A percentile compares a stretch with the other conserved stretches of the same genome.
phyloP scores from a whole-genome alignment of 208 protist genomes.

The Leishmania lainsoni region DNA sequence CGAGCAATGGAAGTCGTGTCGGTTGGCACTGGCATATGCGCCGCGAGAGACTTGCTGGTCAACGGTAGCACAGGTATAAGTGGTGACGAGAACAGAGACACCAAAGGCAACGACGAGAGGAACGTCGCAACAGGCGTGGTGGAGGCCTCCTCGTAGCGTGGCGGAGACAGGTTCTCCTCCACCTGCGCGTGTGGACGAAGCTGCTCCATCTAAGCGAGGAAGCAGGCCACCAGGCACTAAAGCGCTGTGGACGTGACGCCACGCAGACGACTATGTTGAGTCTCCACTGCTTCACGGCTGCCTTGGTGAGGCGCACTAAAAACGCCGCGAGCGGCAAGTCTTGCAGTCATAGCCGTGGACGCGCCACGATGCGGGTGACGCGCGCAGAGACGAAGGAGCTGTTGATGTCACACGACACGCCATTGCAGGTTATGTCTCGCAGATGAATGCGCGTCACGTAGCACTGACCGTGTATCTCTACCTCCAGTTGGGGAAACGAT shows the following conservation, averaged over 20 bases:
- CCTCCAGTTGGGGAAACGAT: slow-evolving; percentile 3
- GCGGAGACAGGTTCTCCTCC: slow-evolving; percentile 28
- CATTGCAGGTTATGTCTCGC: slow-evolving; percentile 21
- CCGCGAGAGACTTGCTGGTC: neutral
- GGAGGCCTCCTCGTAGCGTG: slow-evolving; percentile 28
- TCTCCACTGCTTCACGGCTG: slow-evolving; percentile 58
- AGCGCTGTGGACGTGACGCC: slow-evolving; percentile 62
- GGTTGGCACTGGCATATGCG: neutral
- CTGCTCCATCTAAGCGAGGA: slow-evolving; percentile 42
- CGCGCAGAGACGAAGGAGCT: slow-evolving; percentile 28
- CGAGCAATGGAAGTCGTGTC: neutral
- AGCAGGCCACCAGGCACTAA: slow-evolving; percentile 64
- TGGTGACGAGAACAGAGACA: neutral
- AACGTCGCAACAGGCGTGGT: neutral
- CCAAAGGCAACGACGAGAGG: neutral
- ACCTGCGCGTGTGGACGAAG: slow-evolving; percentile 15
- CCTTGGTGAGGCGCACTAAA: slow-evolving; percentile 66
- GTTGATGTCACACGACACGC: slow-evolving; percentile 49
- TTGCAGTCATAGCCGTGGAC: slow-evolving; percentile 48
- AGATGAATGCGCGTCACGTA: slow-evolving; percentile 56
- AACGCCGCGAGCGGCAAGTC: slow-evolving; percentile 22
- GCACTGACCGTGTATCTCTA: slow-evolving; percentile 55
- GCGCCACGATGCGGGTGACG: slow-evolving; percentile 34
- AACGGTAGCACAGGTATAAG: neutral
- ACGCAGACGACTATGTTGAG: slow-evolving; percentile 51